A percentile compares a stretch with the other conserved stretches of the same genome.
Evolutionary conservation across 768 basidiomycete species (phyloP).

Genomic region (Antrodiella citrinella): DNA sequence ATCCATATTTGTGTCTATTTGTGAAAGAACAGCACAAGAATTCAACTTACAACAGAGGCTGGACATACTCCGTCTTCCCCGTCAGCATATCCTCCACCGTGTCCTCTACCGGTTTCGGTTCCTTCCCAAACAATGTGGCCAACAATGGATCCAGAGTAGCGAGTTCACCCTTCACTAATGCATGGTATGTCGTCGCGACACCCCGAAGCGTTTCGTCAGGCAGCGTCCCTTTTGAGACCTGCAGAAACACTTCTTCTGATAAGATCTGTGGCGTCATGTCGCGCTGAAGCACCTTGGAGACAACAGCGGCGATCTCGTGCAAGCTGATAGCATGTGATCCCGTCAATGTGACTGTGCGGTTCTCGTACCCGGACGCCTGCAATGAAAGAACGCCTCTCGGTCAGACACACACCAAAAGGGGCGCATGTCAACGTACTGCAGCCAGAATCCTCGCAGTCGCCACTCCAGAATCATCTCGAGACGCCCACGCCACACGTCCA

Average conservation of each 20-base stretch:
- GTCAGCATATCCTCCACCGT: too few species aligned
- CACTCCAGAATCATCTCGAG: slow-evolving; percentile 27
- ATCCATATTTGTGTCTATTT: too few species aligned
- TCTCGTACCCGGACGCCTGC: slow-evolving; percentile 9
- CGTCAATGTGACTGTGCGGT: slow-evolving; percentile 22
- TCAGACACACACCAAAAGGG: too few species aligned
- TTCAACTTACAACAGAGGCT: too few species aligned
- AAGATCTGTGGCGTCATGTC: too few species aligned
- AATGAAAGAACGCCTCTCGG: too few species aligned
- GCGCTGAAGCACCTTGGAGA: too few species aligned
- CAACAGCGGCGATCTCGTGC: slow-evolving; percentile 19
- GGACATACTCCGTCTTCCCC: too few species aligned
- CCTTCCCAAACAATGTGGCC: slow-evolving; percentile 20
- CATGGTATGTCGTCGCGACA: slow-evolving; percentile 24
- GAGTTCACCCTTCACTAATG: slow-evolving; percentile 22
- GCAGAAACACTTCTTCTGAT: too few species aligned
- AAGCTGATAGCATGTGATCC: slow-evolving; percentile 19
- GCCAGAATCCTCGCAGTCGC: slow-evolving; percentile 27
- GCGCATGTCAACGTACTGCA: slow-evolving; percentile 10
- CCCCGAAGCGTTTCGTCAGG: too few species aligned
- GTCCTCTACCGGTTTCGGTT: slow-evolving; percentile 19
- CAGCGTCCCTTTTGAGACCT: too few species aligned
- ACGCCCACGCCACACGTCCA: slow-evolving; percentile 27
- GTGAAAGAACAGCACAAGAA: too few species aligned
- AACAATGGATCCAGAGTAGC: slow-evolving; percentile 21